Percentiles rank a stretch among this genome's conserved stretches.
Conservation (phyloP, 2,329 filamentous ascomycete genomes). For the Aulographum hederae region DNA sequence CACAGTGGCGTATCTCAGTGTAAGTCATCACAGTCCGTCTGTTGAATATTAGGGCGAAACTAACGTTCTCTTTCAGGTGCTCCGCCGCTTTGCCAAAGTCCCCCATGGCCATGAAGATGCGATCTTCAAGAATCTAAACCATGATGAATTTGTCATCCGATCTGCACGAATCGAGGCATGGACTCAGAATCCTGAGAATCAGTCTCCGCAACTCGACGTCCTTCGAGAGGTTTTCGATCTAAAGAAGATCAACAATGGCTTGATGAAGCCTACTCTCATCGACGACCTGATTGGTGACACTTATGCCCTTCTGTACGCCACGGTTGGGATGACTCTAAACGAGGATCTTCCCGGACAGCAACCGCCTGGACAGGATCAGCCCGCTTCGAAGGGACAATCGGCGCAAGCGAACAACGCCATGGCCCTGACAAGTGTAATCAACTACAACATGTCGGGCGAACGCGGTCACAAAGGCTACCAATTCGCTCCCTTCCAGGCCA, state of each 20-base stretch:
- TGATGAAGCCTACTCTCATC: slow-evolving; percentile 72
- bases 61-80: slow-evolving; percentile 25
- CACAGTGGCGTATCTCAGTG: slow-evolving; percentile 37
- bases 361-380: slow-evolving; percentile 1
- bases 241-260: slow-evolving; percentile 64
- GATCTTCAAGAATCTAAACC: slow-evolving; percentile 43
- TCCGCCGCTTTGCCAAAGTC: slow-evolving; percentile 38
- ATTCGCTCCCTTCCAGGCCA: slow-evolving; percentile 6
- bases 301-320: slow-evolving; percentile 60
- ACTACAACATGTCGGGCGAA: slow-evolving; percentile 12
- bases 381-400: neutral
- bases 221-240: slow-evolving; percentile 50
- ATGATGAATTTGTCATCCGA: slow-evolving; percentile 45
- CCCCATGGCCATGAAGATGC: slow-evolving; percentile 43
- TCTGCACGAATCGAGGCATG: slow-evolving; percentile 42
- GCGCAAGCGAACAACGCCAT: slow-evolving; percentile 9
- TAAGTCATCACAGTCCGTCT: slow-evolving; percentile 13
- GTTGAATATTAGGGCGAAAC: no score
- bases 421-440: slow-evolving; percentile 14
- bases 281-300: slow-evolving; percentile 90
- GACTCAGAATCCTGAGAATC: slow-evolving; percentile 30
- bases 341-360: slow-evolving; percentile 20
- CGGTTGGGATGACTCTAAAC: slow-evolving; percentile 45
- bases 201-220: slow-evolving; percentile 35
- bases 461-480: slow-evolving; percentile 3